Evolutionary conservation across 352 stramenopile species (phyloP), one percentile per base, ranked within the genome.

Genomic region (Pythium phragmitis): DNA sequence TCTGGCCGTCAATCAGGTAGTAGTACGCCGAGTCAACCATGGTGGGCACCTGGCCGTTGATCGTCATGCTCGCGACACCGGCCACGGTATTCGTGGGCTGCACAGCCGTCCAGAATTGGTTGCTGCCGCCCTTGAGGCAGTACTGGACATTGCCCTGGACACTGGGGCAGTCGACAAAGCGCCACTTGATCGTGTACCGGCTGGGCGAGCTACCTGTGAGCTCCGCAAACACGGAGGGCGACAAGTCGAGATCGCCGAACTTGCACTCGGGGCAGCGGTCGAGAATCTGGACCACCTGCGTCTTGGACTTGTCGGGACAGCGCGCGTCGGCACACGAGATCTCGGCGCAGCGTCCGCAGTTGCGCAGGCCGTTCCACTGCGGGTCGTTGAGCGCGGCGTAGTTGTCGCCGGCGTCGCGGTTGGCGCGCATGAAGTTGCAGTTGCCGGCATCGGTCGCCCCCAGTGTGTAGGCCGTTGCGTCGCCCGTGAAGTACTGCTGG

Each of bases 341-440:
- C 21, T 65, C 26, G 41, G 60, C 65, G 52, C 65, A 72, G 17
- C 65, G 52, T 11, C 80, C 80, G 41, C 80, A 89, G 49, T 78
- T 82, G 21, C 48, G 52, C 2, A 73, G 79, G 19, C 53, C 64
- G 37, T 83, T 65, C 70, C 77, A 90, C 67, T 88, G 81, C 1
- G 64, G 42, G 16, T 63, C 65, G 72, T 90, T 92, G 55, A 92
- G 62, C 17, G 83, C 83, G 0, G 82, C 79, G 50, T 89, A 88
- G 45, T 87, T 84, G 46, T 66, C 70, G 11, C 39, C 72, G 0
- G 81, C 73, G 7, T 72, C 62, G 7, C 57, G 43, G 0, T 73
- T 72, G 48, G 74, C 70, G 52, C 62, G 68, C 81, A 91, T 90
- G 48, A 90, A 81, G 64, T 86, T 88, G 69, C 83, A 90, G 51